Base-by-base conservation (phyloP, 1,284 basidiomycete genomes). In the Heimioporus retisporus region DNA sequence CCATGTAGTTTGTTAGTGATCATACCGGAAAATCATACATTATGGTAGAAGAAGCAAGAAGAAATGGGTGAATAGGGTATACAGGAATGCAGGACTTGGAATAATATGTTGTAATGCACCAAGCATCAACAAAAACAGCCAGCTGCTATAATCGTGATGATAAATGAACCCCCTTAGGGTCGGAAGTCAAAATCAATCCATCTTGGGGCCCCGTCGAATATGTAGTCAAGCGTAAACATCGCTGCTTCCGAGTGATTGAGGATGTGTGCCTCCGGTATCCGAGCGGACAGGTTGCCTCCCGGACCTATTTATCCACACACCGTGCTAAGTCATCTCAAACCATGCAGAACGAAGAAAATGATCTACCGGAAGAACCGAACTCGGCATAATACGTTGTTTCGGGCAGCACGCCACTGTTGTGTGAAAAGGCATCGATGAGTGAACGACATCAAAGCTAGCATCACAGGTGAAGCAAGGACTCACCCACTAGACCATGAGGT, bases 351-450 rank as follows among this genome's bases (percentile, higher is more conserved):
- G 35, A 19, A 16, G 18, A 10, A 55, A 59, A 64, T 15, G 7
- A 18, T 15, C 4, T 65, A 86, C 89, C 89, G 23, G 79, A 80
- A 2, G 89, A 90, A 25, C 82, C 77, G 66, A 78, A 90, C 73
- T 91, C 90, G 0, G 89, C 90, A 60, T 86, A 91, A 72, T 86
- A 89, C 0, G 84, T 86, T 6, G 89, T 89, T 69, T 85, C 84
- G 65, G 84, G 79, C 51, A 90, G 86, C 4, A 80, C 77, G 1
- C 79, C 81, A 56, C 87, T 88, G 61, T 35, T 35, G 35, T 35
- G 8, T 10, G 35, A 10, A 35, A 35, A 6, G 35, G 35, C 35
- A 8, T 35, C 35, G 35, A 35, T 35, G 35, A 35, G 8, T 35
- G 4, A 35, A 35, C 35, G 8, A 35, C 35, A 35, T 35, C 35